Evolutionary conservation across 1,284 basidiomycete genomes (phyloP).

Genomic region (Heliocybe sulcata): DNA sequence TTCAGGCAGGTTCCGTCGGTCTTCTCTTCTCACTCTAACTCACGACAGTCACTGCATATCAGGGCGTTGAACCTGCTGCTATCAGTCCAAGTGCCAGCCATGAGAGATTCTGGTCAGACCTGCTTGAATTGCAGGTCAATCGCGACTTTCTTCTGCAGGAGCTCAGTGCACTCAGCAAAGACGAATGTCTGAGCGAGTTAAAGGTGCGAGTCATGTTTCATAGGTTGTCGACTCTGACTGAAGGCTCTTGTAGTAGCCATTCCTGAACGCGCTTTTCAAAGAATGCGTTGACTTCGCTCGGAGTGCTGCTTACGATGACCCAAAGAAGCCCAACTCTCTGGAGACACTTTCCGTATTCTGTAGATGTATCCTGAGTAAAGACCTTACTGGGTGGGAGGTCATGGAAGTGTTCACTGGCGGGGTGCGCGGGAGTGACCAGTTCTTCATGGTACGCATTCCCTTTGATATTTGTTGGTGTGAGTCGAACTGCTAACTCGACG

Average conservation of each 20-base stretch:
- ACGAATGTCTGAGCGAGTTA: conserved; percentile 20
- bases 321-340: conserved; percentile 35
- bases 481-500: no score
- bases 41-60: background rate
- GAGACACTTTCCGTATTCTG: conserved; percentile 40
- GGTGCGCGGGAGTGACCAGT: conserved; percentile 43
- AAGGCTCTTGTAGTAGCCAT: conserved; percentile 34
- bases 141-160: conserved; percentile 29
- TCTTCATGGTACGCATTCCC: conserved; percentile 42
- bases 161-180: conserved; percentile 22
- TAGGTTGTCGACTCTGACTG: conserved; percentile 8
- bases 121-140: conserved; percentile 45
- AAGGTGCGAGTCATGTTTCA: conserved; percentile 19
- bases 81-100: conserved; percentile 28
- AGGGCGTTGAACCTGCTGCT: conserved; percentile 31
- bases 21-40: background rate
- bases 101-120: conserved; percentile 38
- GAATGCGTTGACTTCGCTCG: conserved; percentile 34
- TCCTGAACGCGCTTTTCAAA: conserved; percentile 39
- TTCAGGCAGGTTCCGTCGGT: conserved; percentile 21
- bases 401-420: conserved; percentile 62
- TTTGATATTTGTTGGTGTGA: no score
- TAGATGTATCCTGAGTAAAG: conserved; percentile 42
- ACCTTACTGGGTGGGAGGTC: conserved; percentile 56
- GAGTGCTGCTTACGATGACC: conserved; percentile 25